Conservation (phyloP, 2,329 filamentous ascomycete genomes). For the Talaromyces rugulosus region DNA sequence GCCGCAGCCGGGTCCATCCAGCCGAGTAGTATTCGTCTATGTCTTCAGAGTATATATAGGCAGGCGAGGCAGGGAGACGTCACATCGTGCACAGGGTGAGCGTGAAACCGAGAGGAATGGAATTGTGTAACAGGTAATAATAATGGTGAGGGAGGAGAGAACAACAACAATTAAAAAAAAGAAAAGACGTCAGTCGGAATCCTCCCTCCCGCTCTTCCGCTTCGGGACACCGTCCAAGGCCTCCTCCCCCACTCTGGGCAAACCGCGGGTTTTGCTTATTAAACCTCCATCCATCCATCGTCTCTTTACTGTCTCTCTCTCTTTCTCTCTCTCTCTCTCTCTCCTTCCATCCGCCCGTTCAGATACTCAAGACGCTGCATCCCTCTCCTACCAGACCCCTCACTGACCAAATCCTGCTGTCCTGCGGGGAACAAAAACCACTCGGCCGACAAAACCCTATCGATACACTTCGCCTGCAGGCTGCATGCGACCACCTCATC, state of each 20-base stretch:
- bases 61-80: not conserved
- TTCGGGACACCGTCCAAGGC: conserved; percentile 10
- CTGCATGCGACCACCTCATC: not conserved
- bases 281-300: not conserved
- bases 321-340: not conserved
- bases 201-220: not conserved
- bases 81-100: not conserved
- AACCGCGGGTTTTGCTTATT: not conserved
- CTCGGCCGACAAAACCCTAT: not conserved
- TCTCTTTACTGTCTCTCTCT: not conserved
- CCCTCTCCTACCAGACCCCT: not conserved
- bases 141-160: not conserved
- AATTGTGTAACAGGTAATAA: not conserved
- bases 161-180: not conserved
- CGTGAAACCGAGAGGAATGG: not conserved
- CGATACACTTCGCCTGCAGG: not conserved
- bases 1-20: not conserved
- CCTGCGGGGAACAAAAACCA: not conserved
- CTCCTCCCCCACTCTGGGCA: not conserved
- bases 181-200: not conserved
- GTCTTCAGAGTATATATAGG: not conserved
- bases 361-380: not conserved
- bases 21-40: not conserved
- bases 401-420: not conserved
- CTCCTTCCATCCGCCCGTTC: not conserved